Evolutionary conservation across 148 eudicot genomes (phyloP), one percentile per base, ranked within the genome.

Genomic region (Linanthus parryae): DNA sequence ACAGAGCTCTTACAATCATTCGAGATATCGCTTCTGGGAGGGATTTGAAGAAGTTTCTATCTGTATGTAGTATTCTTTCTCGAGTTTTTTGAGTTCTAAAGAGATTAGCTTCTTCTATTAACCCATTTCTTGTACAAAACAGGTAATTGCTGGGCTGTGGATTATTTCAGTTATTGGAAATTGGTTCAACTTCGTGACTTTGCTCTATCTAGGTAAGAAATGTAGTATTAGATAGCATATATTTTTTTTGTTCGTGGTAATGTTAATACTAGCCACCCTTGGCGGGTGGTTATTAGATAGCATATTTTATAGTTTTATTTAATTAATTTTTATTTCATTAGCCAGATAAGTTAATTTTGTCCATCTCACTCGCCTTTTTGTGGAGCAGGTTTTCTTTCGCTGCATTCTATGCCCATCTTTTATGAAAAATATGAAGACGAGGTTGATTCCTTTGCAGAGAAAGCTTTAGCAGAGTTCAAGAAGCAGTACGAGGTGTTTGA

Each of bases 61-160:
- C 57, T 11, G 95, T 92, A 84, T 72, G 91, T 75, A 18, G 42
- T 15, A 7, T 4, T 50, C 47, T 29, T 21, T 48, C 11, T 31
- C n/a, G n/a, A n/a, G n/a, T 31, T 20, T 27, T 15, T 27, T 31
- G 5, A 19, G 1, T 22, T 30, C 34, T 30, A 26, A 40, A 51
- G 19, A 46, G 22, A 10, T 28, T 28, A 15, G 9, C 7, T 15
- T 48, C 30, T 16, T 0, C 36, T 5, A n/a, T 12, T 31, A 0
- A 30, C 29, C 13, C 34, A 49, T 11, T 18, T 28, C 16, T 31
- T 20, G 22, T 6, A 5, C 5, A 9, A 29, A n/a, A 14, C 76
- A 92, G 99, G 84, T 73, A 60, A 66, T 87, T 42, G 88, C 85
- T 61, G 96, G 99, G 39, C 70, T 92, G 63, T 92, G 96, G 99